phyloP scores from a whole-genome alignment of 768 basidiomycete species.

The Termitomyces sp. region DNA sequence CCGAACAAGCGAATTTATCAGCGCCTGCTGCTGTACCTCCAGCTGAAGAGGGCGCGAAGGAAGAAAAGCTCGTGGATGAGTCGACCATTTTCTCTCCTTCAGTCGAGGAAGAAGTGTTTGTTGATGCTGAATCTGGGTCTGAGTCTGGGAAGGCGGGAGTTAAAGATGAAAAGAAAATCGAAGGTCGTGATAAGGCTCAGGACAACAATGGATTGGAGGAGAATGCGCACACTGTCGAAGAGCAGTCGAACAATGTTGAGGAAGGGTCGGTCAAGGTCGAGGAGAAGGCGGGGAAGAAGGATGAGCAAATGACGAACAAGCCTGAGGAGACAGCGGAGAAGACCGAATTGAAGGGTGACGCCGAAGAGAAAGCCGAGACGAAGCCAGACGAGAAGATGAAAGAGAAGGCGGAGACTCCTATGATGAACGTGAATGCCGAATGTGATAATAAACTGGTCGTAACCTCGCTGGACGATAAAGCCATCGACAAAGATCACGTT shows the following conservation, averaged over 20 bases:
- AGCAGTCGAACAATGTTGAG: not conserved
- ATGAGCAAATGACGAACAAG: not conserved
- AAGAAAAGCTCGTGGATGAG: not conserved
- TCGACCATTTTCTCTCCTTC: not conserved
- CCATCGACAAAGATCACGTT: not conserved
- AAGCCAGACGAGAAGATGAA: not conserved
- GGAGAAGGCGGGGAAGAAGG: conserved; percentile 1
- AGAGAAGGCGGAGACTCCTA: not conserved
- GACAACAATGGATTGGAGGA: not conserved
- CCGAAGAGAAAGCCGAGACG: not conserved
- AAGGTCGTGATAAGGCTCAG: not conserved
- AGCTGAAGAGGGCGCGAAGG: not conserved
- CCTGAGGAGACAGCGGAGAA: not conserved
- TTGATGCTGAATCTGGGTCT: conserved; percentile 5
- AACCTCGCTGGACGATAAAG: not conserved
- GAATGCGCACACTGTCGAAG: not conserved
- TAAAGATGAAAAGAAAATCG: not conserved
- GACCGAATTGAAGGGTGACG: not conserved
- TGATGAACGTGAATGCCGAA: not conserved
- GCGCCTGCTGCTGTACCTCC: not conserved
- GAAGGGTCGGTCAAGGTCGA: not conserved
- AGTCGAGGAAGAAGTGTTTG: conserved; percentile 3
- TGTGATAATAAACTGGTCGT: not conserved
- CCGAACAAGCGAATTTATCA: not conserved
- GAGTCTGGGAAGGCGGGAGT: conserved; percentile 3